These are phyloP conservation scores for Stachybotrys chartarum DNA, from an alignment of 2,329 filamentous ascomycete species.

Conservation along the genomic window DNA sequence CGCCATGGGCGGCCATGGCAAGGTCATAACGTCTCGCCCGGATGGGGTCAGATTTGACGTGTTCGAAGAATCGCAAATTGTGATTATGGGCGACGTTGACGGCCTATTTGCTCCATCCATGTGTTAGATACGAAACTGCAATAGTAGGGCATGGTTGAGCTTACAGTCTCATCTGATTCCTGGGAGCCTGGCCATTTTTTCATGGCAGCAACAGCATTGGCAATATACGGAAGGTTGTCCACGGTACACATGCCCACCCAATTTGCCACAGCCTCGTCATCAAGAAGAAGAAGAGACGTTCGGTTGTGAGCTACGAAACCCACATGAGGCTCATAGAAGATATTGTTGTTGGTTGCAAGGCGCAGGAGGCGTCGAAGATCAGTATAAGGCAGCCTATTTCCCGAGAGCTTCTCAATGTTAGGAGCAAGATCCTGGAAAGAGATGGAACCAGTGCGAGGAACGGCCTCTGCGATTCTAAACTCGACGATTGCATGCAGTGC, in stretches of 20 bases:
- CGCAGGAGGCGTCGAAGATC: constrained; percentile 29
- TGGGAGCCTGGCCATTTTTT: constrained; percentile 26
- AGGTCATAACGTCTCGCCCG: constrained; percentile 20
- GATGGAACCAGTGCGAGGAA: constrained; percentile 17
- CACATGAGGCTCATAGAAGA: constrained; percentile 29
- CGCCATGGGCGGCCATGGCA: constrained; percentile 21
- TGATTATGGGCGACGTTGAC: constrained; percentile 20
- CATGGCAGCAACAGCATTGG: constrained; percentile 23
- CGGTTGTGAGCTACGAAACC: constrained; percentile 32
- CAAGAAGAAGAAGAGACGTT: constrained; percentile 20
- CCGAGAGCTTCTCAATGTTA: constrained; percentile 21
- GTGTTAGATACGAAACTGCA: too few species aligned
- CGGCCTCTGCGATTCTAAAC: constrained; percentile 21
- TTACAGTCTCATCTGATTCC: constrained; percentile 23
- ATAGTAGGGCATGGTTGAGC: background rate
- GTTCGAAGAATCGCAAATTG: constrained; percentile 16
- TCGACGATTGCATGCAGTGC: constrained; percentile 22
- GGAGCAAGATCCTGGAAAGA: constrained; percentile 16
- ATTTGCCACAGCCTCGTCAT: constrained; percentile 16
- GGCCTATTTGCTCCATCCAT: constrained; percentile 2
- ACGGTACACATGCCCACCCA: constrained; percentile 22
- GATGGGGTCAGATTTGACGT: constrained; percentile 16
- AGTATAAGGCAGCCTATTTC: constrained; percentile 24
- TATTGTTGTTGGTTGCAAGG: constrained; percentile 28
- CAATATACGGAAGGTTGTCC: constrained; percentile 21